phyloP scores from a whole-genome alignment of 805 yeast genomes.

The Saccharomycopsis oosterbeekiorum region DNA sequence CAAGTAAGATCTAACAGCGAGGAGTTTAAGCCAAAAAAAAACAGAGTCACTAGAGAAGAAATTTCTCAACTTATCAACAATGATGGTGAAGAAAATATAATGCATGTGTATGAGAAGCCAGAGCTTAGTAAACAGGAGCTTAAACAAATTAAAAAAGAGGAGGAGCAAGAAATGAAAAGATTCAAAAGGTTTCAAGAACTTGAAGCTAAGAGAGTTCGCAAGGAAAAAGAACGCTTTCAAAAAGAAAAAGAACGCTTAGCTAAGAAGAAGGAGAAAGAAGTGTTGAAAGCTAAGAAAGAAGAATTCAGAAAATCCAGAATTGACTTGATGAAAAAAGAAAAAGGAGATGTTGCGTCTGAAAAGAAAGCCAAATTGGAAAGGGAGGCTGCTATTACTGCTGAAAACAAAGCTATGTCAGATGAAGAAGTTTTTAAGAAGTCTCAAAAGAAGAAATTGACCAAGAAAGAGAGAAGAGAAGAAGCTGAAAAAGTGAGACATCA shows the following conservation, averaged over 20 bases:
- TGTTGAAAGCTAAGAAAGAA: background rate
- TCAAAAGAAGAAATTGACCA: background rate
- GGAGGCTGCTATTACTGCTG: background rate
- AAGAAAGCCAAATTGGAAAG: background rate
- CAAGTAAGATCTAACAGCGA: background rate
- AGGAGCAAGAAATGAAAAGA: background rate
- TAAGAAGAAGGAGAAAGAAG: background rate
- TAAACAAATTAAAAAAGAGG: background rate
- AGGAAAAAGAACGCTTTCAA: background rate
- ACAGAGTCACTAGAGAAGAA: background rate
- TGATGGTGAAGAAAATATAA: background rate
- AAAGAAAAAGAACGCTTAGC: background rate
- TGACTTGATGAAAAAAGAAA: background rate
- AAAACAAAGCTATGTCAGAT: background rate
- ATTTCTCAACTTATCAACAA: background rate
- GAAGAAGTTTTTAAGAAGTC: background rate
- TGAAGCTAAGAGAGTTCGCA: background rate
- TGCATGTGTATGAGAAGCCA: background rate
- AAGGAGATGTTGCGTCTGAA: background rate
- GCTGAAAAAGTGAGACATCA: conserved; percentile 2
- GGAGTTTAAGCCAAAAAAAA: background rate
- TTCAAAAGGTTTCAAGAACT: background rate
- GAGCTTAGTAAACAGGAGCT: background rate
- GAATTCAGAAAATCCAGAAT: background rate
- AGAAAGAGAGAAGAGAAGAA: background rate